Evolutionary conservation across 495 filamentous ascomycete species (phyloP).

Genomic region (Penicillium dipodomyicola): DNA sequence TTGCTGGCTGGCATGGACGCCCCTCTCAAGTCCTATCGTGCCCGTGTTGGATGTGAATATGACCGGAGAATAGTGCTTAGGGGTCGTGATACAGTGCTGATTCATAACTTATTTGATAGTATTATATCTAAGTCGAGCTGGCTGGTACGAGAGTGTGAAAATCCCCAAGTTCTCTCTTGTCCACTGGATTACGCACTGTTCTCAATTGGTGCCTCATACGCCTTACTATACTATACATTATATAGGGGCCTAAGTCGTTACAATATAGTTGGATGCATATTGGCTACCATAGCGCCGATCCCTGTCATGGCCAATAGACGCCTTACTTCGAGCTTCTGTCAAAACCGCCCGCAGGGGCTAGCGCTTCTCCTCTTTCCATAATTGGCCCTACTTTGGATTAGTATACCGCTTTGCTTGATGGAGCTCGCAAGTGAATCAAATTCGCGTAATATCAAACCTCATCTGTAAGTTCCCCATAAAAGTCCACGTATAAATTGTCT

Average conservation of each 20-base stretch:
- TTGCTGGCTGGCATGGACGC: neutral
- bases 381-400: neutral
- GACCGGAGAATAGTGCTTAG: neutral
- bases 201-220: neutral
- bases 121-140: no score
- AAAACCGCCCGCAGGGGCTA: neutral
- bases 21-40: neutral
- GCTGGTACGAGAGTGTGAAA: neutral
- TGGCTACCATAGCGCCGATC: neutral
- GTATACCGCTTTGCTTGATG: neutral
- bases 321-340: neutral
- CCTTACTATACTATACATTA: neutral
- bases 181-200: neutral
- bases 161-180: neutral
- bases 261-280: neutral
- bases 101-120: neutral
- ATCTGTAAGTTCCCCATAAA: neutral
- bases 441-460: slow-evolving; percentile 2
- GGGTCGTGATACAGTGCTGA: neutral
- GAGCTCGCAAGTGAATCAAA: neutral
- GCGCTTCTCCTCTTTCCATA: neutral
- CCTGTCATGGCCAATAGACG: neutral
- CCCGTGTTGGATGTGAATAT: neutral
- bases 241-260: neutral
- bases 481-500: neutral